Conservation (phyloP, 441 rosid species). For the Gossypium armourianum region DNA sequence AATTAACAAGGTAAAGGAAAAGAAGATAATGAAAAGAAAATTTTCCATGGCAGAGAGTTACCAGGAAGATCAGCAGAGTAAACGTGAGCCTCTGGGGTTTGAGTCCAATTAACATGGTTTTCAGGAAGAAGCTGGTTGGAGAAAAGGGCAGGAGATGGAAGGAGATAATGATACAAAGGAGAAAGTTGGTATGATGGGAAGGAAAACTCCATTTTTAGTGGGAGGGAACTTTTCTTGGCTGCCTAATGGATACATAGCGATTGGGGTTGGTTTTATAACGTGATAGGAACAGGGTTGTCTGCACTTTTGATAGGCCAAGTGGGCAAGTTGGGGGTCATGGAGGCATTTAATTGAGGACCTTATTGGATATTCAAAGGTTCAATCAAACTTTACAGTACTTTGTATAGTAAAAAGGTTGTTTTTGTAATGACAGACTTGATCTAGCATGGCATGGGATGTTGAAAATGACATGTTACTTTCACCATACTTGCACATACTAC, state of each 20-base stretch:
- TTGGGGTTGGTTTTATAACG: background rate
- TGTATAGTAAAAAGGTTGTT: background rate
- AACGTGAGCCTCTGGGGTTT: constrained; percentile 60
- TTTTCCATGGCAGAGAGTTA: constrained; percentile 9
- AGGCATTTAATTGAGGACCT: background rate
- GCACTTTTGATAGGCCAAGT: constrained; percentile 7
- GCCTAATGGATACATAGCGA: background rate
- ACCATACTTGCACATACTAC: background rate
- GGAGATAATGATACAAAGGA: constrained; percentile 34
- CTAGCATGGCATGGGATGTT: background rate
- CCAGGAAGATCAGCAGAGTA: constrained; percentile 76
- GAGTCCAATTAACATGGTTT: constrained; percentile 56
- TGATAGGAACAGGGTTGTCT: background rate
- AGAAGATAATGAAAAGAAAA: background rate
- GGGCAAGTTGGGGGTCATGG: constrained; percentile 17
- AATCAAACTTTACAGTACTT: background rate
- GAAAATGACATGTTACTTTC: background rate
- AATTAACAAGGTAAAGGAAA: constrained; percentile 5
- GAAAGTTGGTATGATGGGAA: constrained; percentile 26
- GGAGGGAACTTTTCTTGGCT: background rate
- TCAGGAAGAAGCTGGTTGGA: constrained; percentile 26
- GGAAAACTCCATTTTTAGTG: constrained; percentile 31
- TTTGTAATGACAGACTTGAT: background rate
- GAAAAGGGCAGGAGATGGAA: constrained; percentile 24
- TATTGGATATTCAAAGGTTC: background rate